phyloP scores from a whole-genome alignment of 495 filamentous ascomycete genomes.

The Cryomyces antarcticus region DNA sequence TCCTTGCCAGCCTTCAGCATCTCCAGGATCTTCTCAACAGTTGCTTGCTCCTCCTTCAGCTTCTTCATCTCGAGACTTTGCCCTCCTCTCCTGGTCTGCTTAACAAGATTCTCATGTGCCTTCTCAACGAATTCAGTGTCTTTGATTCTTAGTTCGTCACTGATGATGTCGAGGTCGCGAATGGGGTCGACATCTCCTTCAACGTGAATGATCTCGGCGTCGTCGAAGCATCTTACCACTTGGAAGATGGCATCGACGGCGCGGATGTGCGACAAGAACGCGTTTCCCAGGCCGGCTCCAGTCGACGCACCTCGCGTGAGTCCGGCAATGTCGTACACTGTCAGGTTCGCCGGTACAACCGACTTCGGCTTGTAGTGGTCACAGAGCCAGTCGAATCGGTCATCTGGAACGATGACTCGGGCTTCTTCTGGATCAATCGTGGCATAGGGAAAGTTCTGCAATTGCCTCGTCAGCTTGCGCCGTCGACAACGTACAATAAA shows the following conservation, averaged over 20 bases:
- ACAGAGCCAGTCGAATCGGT: constrained; percentile 86
- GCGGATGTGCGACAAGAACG: constrained; percentile 96
- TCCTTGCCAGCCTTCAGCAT: constrained; percentile 75
- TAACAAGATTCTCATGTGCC: constrained; percentile 68
- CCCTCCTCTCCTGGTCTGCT: constrained; percentile 83
- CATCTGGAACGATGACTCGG: constrained; percentile 92
- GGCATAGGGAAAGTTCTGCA: constrained; percentile 90
- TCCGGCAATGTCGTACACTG: constrained; percentile 98
- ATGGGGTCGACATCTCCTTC: constrained; percentile 94
- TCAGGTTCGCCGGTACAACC: constrained; percentile 84
- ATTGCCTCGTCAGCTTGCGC: not conserved
- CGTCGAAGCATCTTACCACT: constrained; percentile 96
- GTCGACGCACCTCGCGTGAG: constrained; percentile 91
- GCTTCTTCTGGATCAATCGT: constrained; percentile 99
- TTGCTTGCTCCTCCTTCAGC: constrained; percentile 83
- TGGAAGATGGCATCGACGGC: constrained; percentile 99
- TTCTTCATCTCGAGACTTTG: constrained; percentile 98
- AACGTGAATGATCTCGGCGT: constrained; percentile 98
- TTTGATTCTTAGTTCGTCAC: constrained; percentile 89
- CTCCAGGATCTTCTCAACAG: constrained; percentile 67
- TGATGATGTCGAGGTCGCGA: constrained; percentile 90
- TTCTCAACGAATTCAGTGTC: constrained; percentile 99
- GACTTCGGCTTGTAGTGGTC: constrained; percentile 96
- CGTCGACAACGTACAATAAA: constrained; percentile 3
- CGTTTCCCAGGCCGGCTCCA: constrained; percentile 91